phyloP scores from a whole-genome alignment of 805 yeast genomes.

The Candida loeiensis region DNA sequence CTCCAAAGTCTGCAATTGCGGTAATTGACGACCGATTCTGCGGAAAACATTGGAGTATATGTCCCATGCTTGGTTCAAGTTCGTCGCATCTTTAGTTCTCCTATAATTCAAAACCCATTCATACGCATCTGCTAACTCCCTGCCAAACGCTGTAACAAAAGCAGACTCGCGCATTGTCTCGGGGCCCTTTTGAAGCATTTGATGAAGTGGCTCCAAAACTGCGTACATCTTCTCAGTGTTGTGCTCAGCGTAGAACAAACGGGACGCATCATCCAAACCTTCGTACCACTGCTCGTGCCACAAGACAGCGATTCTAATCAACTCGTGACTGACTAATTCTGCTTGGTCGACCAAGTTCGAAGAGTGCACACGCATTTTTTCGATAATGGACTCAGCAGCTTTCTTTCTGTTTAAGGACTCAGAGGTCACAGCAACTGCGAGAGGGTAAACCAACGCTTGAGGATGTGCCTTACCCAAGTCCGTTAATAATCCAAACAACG shows the following conservation, averaged over 20 bases:
- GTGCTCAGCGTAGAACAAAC: slow-evolving; percentile 89
- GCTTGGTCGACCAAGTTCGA: slow-evolving; percentile 85
- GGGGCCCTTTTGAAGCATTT: slow-evolving; percentile 79
- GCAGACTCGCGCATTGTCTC: slow-evolving; percentile 91
- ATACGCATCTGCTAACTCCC: slow-evolving; percentile 87
- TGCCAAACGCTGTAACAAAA: slow-evolving; percentile 88
- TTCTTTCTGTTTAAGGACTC: slow-evolving; percentile 85
- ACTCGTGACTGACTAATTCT: slow-evolving; percentile 87
- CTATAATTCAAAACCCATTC: slow-evolving; percentile 90
- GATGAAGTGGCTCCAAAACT: slow-evolving; percentile 84
- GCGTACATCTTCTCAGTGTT: slow-evolving; percentile 93
- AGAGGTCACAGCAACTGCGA: slow-evolving; percentile 93
- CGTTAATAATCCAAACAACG: slow-evolving; percentile 74
- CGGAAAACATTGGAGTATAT: slow-evolving; percentile 91
- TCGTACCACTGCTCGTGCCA: slow-evolving; percentile 99
- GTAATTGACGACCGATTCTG: slow-evolving; percentile 82
- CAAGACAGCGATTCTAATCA: slow-evolving; percentile 89
- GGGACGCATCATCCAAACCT: slow-evolving; percentile 93
- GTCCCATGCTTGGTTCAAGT: slow-evolving; percentile 97
- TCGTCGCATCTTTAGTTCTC: slow-evolving; percentile 79
- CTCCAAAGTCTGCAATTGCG: slow-evolving; percentile 81
- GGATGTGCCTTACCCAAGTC: slow-evolving; percentile 95
- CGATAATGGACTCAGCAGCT: slow-evolving; percentile 89
- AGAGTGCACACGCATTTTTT: slow-evolving; percentile 87
- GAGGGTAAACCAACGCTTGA: slow-evolving; percentile 91